Conservation (phyloP, 306 rosid genomes). For the Echinosophora koreensis region DNA sequence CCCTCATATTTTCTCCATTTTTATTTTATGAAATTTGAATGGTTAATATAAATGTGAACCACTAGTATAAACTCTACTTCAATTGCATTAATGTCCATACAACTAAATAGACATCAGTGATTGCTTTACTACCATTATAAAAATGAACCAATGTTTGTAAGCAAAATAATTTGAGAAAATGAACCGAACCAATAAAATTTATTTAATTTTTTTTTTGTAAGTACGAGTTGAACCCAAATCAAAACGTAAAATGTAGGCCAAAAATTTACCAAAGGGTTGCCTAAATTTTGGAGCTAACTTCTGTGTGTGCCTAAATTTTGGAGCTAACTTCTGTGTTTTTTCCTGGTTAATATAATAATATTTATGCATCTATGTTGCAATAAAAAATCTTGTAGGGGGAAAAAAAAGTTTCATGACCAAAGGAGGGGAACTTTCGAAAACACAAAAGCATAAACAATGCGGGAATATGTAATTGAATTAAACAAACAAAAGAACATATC, state of each 20-base stretch:
- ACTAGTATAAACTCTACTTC: no score
- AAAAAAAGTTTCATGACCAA: not conserved
- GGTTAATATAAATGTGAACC: no score
- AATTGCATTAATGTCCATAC: no score
- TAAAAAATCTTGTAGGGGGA: not conserved
- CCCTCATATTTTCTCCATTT: no score
- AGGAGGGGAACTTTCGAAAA: not conserved
- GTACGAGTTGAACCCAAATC: no score
- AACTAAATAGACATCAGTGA: no score
- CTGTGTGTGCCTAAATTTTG: not conserved
- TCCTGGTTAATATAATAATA: not conserved
- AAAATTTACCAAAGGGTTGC: not conserved
- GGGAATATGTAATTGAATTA: not conserved
- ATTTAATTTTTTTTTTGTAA: no score
- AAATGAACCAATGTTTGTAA: no score
- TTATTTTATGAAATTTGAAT: no score
- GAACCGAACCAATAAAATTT: no score
- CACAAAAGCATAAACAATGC: not conserved
- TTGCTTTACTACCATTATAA: no score
- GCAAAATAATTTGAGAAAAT: no score
- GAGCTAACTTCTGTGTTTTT: not conserved
- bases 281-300: not conserved
- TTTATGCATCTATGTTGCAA: not conserved
- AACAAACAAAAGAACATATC: slow-evolving; percentile 32
- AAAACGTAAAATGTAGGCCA: not conserved